Evolutionary conservation across 2,329 filamentous ascomycete genomes (phyloP).

Genomic region (Nothopassalora personata): DNA sequence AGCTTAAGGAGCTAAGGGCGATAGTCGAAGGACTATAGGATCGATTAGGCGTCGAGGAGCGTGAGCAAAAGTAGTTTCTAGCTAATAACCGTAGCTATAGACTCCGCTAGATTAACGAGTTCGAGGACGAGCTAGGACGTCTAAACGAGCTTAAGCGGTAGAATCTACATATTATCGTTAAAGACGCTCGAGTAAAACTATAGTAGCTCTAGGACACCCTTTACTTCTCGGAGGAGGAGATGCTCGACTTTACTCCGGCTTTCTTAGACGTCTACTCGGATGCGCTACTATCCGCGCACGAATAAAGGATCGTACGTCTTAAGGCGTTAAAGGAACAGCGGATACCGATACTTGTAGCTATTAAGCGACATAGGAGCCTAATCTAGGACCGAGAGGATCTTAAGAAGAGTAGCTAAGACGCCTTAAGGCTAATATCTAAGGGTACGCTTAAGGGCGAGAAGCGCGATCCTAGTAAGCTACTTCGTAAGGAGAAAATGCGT

Average conservation of each 20-base stretch:
- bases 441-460: conserved; percentile 81
- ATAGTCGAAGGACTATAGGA: conserved; percentile 87
- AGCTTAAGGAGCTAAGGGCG: conserved; percentile 66
- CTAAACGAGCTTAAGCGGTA: conserved; percentile 91
- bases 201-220: conserved; percentile 93
- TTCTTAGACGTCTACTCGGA: conserved; percentile 92
- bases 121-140: conserved; percentile 80
- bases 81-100: conserved; percentile 86
- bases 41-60: conserved; percentile 75
- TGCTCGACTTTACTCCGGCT: conserved; percentile 94
- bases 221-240: conserved; percentile 96
- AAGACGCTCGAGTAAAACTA: conserved; percentile 82
- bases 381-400: conserved; percentile 84
- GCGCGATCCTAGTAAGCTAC: conserved; percentile 85
- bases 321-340: conserved; percentile 82
- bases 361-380: conserved; percentile 77
- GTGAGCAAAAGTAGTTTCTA: conserved; percentile 78
- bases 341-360: conserved; percentile 71
- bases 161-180: conserved; percentile 91
- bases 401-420: conserved; percentile 86
- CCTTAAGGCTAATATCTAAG: conserved; percentile 84
- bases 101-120: conserved; percentile 88
- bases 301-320: conserved; percentile 78
- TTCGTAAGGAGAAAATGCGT: conserved; percentile 96
- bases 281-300: conserved; percentile 87